A percentile compares a stretch with the other conserved stretches of the same genome.
These are phyloP conservation scores for Debaryomyces hansenii DNA, from an alignment of 805 yeast species.

Conservation along the genomic window DNA sequence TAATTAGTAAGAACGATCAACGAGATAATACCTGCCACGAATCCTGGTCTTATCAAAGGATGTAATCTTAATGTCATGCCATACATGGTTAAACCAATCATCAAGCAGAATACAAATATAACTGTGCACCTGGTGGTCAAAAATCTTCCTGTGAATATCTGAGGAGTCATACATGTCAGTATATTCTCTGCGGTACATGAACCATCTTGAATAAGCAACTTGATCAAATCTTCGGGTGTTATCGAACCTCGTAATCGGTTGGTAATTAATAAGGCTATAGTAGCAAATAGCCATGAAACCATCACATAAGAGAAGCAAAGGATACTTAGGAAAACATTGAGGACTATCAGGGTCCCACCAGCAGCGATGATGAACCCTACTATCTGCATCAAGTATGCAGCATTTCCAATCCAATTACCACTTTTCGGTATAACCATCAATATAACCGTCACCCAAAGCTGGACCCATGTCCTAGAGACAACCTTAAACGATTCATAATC, in stretches of 20 bases:
- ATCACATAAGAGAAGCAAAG: constrained; percentile 14
- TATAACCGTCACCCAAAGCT: constrained; percentile 26
- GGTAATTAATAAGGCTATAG: constrained; percentile 25
- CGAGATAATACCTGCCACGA: constrained; percentile 22
- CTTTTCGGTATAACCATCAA: constrained; percentile 22
- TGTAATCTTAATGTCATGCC: constrained; percentile 20
- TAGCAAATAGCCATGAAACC: constrained; percentile 22
- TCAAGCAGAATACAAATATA: constrained; percentile 20
- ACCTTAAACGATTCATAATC: constrained; percentile 20
- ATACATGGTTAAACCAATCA: constrained; percentile 20
- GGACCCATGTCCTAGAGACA: constrained; percentile 25
- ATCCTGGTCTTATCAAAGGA: constrained; percentile 17
- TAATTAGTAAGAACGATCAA: constrained; percentile 23
- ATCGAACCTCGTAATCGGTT: constrained; percentile 24
- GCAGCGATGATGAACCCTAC: constrained; percentile 24
- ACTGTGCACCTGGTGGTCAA: constrained; percentile 19
- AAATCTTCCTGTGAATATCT: constrained; percentile 27
- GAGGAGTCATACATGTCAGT: constrained; percentile 15
- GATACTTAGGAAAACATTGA: constrained; percentile 15
- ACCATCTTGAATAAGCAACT: constrained; percentile 22
- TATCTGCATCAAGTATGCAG: constrained; percentile 26
- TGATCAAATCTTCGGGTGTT: constrained; percentile 16
- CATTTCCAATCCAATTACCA: constrained; percentile 28
- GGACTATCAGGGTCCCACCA: constrained; percentile 28
- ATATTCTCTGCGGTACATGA: constrained; percentile 19